A percentile compares a stretch with the other conserved stretches of the same genome.
phyloP scores from a whole-genome alignment of 352 stramenopile species.

The Globisporangium cederbergense region DNA sequence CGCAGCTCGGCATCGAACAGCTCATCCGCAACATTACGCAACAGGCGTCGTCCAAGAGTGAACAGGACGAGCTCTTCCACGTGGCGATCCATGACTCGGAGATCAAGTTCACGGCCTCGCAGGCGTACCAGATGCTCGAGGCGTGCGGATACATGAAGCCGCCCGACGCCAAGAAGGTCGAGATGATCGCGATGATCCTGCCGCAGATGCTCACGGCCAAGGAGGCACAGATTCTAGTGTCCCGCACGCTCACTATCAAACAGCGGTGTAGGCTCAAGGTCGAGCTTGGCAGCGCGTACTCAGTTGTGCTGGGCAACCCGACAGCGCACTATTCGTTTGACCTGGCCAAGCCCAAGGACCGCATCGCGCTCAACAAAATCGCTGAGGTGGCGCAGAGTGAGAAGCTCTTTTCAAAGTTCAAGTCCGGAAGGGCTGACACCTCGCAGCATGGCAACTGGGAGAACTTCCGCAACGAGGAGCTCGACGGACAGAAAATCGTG shows the following conservation, averaged over 20 bases:
- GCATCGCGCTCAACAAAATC: constrained; percentile 73
- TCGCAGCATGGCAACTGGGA: constrained; percentile 90
- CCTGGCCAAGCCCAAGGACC: constrained; percentile 70
- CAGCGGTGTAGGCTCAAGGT: constrained; percentile 77
- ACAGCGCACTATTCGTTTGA: constrained; percentile 83
- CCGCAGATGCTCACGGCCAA: constrained; percentile 83
- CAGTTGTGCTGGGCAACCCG: constrained; percentile 77
- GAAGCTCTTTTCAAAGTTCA: constrained; percentile 68
- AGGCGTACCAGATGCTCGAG: constrained; percentile 81
- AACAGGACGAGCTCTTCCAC: constrained; percentile 77
- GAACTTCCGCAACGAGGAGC: constrained; percentile 90
- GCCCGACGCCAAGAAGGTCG: constrained; percentile 43
- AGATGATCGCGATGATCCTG: constrained; percentile 68
- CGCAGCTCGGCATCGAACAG: constrained; percentile 61
- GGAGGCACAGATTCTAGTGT: constrained; percentile 71
- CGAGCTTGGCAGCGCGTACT: constrained; percentile 81
- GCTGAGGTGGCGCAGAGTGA: constrained; percentile 81
- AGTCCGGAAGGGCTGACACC: constrained; percentile 57
- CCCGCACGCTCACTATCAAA: constrained; percentile 54
- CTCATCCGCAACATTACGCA: constrained; percentile 70
- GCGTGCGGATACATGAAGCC: constrained; percentile 62
- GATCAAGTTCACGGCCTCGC: constrained; percentile 69
- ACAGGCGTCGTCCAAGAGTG: constrained; percentile 44
- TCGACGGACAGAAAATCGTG: constrained; percentile 67
- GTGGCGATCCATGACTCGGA: constrained; percentile 78